Base-by-base conservation (phyloP, 202 grass and related monocot genomes). In the Hordeum pubiflorum region DNA sequence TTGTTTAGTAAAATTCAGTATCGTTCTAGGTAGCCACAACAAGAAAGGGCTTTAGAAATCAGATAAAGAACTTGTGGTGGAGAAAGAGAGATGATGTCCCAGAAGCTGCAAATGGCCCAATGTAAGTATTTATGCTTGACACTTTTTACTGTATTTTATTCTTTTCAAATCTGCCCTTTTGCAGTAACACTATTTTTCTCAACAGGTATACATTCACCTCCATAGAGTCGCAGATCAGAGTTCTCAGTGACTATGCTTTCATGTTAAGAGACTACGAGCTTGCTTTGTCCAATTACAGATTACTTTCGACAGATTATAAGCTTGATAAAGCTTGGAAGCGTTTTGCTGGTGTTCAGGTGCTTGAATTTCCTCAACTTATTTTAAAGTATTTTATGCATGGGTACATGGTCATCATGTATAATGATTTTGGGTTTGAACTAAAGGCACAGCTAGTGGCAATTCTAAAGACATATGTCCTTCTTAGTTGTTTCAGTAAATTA, bases 1-100 rank as follows among this genome's bases (percentile, higher is more conserved):
- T 78, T 10, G 50, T 60, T 80, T 33, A 67, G 44, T 57, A 74
- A 54, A 33, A 79, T 79, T 70, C 1, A 10, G 31, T 61, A 55
- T 77, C 22, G 18, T 81, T 87, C 34, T 96, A 99, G 96, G 92
- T 99, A 72, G 84, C 89, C 58, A 85, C 89, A 65, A 96, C 91
- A 61, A 99, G 96, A 78, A 95, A 93, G 81, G 96, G 96, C 54
- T 96, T 99, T 73, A 95, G 83, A 84, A 99, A 99, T 85, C 96
- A 99, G 69, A 99, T 99, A 69, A 99, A 99, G 78, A 99, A 99
- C 76, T 86, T 99, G 85, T 99, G 96, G 96, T 99, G 90, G 92
- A 93, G 96, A 90, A 99, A 99, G 87, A 93, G 85, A 82, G 96
- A 99, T 44, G 96, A 99, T 83, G 75, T 75, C 39, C 90, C 87